Base-by-base conservation (phyloP, 2,329 filamentous ascomycete species). In the Aspergillus pseudonomiae region DNA sequence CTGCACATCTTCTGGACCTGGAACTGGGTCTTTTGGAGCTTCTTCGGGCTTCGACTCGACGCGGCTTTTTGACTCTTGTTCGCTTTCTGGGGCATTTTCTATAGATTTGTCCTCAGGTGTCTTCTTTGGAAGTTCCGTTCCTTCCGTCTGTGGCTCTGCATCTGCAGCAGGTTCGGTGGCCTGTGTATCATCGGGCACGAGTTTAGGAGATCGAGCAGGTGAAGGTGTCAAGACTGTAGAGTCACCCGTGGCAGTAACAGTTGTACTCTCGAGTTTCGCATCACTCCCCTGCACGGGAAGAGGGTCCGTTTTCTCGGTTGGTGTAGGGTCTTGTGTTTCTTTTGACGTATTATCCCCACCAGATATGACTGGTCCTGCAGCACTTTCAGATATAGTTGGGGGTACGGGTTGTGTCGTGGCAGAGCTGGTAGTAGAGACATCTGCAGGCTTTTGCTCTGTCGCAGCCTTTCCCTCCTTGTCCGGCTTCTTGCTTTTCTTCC, bases 401-500 rank as follows among this genome's bases (percentile, higher is more conserved):
- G 66, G 57, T 19, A 34, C 32, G 32, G 48, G 39, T 45, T 64
- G 60, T 39, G 63, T 61, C 57, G 55, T 46, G 46, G 48, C 56
- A 59, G 65, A 39, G 39, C 32, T 65, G 48, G 61, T 36, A 59
- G 62, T 63, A 57, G 53, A 54, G 53, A 39, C 62, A 39, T 67
- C 66, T 21, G 55, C 56, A 45, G 59, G 32, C 28, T 71, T 71
- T 39, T 64, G 59, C 61, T 69, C 73, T 52, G 65, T 68, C 7
- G 63, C 64, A 55, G 61, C 50, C 59, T 75, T 72, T 16, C 70
- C 69, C 55, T 74, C 73, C 60, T 73, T 71, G 21, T 75, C 72
- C 48, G 60, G 58, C 60, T 76, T 77, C 64, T 74, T 75, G 45
- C 60, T 69, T 63, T 76, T 77, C 63, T 74, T 77, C 56, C 69